These are phyloP conservation scores for Malus sieversii DNA, from an alignment of 306 rosid genomes.

Conservation along the genomic window DNA sequence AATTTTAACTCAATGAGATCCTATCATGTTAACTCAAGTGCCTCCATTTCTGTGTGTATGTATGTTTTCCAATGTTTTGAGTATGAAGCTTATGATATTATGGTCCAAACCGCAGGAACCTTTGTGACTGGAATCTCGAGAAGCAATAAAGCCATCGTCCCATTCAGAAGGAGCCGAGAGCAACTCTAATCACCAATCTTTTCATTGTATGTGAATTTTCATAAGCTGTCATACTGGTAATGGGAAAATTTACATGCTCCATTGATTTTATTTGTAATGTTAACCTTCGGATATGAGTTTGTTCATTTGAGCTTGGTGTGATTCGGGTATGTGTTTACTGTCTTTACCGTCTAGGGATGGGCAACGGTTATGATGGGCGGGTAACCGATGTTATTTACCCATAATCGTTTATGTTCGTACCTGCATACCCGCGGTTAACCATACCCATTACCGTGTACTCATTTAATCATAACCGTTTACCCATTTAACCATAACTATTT, in stretches of 20 bases:
- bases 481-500: too few species aligned
- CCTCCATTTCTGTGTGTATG: not conserved
- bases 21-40: not conserved
- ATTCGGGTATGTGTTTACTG: not conserved
- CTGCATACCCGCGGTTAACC: too few species aligned
- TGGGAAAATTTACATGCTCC: not conserved
- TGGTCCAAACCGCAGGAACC: constrained; percentile 24
- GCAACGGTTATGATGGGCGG: too few species aligned
- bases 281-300: not conserved
- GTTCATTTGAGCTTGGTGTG: constrained; percentile 4
- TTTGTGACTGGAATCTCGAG: constrained; percentile 14
- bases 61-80: not conserved
- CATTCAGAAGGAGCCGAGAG: constrained; percentile 1
- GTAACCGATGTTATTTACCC: too few species aligned
- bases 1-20: not conserved
- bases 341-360: not conserved
- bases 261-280: not conserved
- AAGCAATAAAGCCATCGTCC: constrained; percentile 17
- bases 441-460: too few species aligned
- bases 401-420: too few species aligned
- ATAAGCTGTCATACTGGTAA: not conserved
- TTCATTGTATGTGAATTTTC: not conserved
- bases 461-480: too few species aligned
- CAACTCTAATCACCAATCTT: not conserved
- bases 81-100: not conserved